Conservation (phyloP, 805 yeast genomes). For the Zygosaccharomyces gambellarensis region DNA sequence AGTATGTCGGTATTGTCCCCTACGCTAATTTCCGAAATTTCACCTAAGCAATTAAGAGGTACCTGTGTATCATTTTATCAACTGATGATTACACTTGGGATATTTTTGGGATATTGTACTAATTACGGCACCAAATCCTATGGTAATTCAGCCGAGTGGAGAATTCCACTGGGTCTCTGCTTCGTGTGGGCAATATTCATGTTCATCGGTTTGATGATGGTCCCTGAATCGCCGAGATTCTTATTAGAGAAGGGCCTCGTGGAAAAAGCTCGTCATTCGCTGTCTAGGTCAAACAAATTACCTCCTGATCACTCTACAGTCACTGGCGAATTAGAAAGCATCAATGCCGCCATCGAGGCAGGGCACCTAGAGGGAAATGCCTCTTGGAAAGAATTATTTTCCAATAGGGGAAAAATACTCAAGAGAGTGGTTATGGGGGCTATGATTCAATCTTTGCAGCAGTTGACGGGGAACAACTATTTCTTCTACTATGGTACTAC, state of each 20-base stretch:
- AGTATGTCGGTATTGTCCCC: slow-evolving; percentile 73
- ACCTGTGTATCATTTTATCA: slow-evolving; percentile 67
- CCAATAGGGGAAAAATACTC: slow-evolving; percentile 60
- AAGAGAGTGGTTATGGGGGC: slow-evolving; percentile 47
- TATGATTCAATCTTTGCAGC: slow-evolving; percentile 58
- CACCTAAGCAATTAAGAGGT: slow-evolving; percentile 53
- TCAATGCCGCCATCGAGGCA: slow-evolving; percentile 56
- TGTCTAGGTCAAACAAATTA: slow-evolving; percentile 57
- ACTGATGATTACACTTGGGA: slow-evolving; percentile 67
- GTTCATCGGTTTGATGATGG: slow-evolving; percentile 40
- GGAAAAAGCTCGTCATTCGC: slow-evolving; percentile 58
- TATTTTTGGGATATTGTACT: slow-evolving; percentile 72
- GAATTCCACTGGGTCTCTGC: slow-evolving; percentile 62
- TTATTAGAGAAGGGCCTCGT: slow-evolving; percentile 49
- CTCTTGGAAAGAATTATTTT: slow-evolving; percentile 58
- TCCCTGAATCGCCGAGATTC: slow-evolving; percentile 75
- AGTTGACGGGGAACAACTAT: slow-evolving; percentile 62
- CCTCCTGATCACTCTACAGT: slow-evolving; percentile 51
- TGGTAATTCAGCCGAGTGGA: slow-evolving; percentile 56
- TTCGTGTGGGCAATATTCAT: slow-evolving; percentile 43
- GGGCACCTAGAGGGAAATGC: slow-evolving; percentile 62
- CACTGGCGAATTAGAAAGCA: slow-evolving; percentile 50
- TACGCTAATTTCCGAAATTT: slow-evolving; percentile 50
- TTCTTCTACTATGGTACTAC: slow-evolving; percentile 66
- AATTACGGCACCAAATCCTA: slow-evolving; percentile 51